These are phyloP conservation scores for Mycena polygramma DNA, from an alignment of 768 basidiomycete genomes.

Conservation along the genomic window DNA sequence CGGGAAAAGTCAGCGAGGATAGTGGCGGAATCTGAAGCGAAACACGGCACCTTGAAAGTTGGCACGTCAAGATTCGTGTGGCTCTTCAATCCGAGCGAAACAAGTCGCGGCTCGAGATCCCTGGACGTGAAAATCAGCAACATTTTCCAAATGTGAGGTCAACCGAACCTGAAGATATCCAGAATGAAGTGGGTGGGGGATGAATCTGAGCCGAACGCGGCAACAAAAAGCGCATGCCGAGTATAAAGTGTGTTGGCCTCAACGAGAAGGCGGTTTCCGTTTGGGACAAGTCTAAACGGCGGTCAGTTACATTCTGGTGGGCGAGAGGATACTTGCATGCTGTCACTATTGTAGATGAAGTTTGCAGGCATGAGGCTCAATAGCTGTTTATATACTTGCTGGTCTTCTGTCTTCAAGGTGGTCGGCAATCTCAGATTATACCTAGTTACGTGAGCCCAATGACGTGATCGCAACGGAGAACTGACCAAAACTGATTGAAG, in stretches of 20 bases:
- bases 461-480: background rate
- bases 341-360: slow-evolving; percentile 22
- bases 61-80: slow-evolving; percentile 46
- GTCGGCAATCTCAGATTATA: slow-evolving; percentile 32
- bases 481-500: slow-evolving; percentile 35
- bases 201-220: slow-evolving; percentile 48
- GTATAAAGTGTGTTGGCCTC: slow-evolving; percentile 49
- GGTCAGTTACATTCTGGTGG: background rate
- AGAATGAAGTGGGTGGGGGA: slow-evolving; percentile 49
- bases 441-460: slow-evolving; percentile 10
- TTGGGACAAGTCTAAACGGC: slow-evolving; percentile 47
- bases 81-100: slow-evolving; percentile 47
- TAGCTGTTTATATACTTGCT: slow-evolving; percentile 33
- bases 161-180: slow-evolving; percentile 44
- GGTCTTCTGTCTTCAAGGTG: slow-evolving; percentile 19
- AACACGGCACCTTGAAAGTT: slow-evolving; percentile 44
- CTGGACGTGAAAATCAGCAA: background rate
- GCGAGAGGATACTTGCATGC: slow-evolving; percentile 7
- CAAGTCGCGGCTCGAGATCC: slow-evolving; percentile 39
- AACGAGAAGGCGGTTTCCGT: slow-evolving; percentile 43
- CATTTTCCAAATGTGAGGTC: too few species aligned
- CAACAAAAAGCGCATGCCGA: slow-evolving; percentile 50
- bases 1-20: too few species aligned
- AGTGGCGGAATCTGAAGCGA: too few species aligned
- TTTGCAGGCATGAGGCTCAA: slow-evolving; percentile 23